Evolutionary conservation across 371 early-diverging fungal genomes (phyloP), one percentile per base, ranked within the genome.

Genomic region (Mucor circinelloides): DNA sequence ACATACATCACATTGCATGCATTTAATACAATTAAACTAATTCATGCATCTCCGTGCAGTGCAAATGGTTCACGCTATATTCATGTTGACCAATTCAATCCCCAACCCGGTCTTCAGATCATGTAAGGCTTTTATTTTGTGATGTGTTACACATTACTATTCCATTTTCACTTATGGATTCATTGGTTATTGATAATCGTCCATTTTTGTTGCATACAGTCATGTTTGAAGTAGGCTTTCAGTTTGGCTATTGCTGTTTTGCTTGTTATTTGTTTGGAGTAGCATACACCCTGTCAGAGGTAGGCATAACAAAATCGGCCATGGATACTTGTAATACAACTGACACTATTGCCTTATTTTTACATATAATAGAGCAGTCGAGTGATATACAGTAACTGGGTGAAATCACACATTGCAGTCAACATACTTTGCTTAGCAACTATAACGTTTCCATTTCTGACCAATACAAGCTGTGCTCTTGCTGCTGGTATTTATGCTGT

Each of bases 231-330:
- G 42, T 61, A 27, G 44, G 40, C 23, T 62, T 63, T 23, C 58
- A 48, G 44, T 63, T 68, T 38, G 68, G 68, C 6, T 68, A 68
- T 23, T 36, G 57, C 23, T 57, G 63, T 28, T 58, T 63, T 48
- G 63, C 58, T 6, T 63, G 57, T 17, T 68, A 68, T 44, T 15
- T 68, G 10, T 68, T 68, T 50, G 68, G 68, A 13, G 57, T 68
- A n/a, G 68, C 68, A 21, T 68, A 68, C 28, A 56, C 68, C 15
- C 27, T 68, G 17, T 62, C 65, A 32, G 65, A 64, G 56, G 57
- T 57, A 58, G 32, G 23, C 21, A 31, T 25, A 1, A 25, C 0
- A 15, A 27, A 9, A 25, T 3, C 23, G 15, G 12, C 7, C 1
- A 40, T 40, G 17, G 5, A 40, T 1, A 3, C 17, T 15, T 27